A percentile compares a stretch with the other conserved stretches of the same genome.
phyloP scores from a whole-genome alignment of 495 filamentous ascomycete genomes.

The Penicillium tannophilum region DNA sequence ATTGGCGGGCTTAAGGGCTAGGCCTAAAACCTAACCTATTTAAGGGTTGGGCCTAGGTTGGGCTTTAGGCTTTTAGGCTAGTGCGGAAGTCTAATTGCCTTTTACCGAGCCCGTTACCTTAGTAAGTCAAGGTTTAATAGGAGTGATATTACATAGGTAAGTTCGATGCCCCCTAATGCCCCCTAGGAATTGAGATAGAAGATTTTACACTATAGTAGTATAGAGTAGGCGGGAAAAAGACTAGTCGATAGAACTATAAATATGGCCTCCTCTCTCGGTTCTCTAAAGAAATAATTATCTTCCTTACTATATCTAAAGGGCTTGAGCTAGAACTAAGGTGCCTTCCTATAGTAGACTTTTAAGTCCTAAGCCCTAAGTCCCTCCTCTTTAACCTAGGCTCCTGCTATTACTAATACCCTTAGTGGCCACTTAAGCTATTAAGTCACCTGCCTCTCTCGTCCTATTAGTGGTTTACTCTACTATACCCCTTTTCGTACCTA shows the following conservation, averaged over 20 bases:
- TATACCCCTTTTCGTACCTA: not conserved
- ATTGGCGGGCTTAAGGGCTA: too few relatives aligned
- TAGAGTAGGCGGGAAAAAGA: not conserved
- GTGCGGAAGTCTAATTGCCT: too few relatives aligned
- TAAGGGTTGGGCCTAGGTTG: too few relatives aligned
- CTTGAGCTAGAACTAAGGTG: not conserved
- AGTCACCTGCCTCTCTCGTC: not conserved
- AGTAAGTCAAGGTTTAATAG: slow-evolving; percentile 1
- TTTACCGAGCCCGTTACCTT: too few relatives aligned
- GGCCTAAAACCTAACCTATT: too few relatives aligned
- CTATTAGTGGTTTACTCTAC: not conserved
- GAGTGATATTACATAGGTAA: slow-evolving; percentile 1
- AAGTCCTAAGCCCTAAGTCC: too few relatives aligned
- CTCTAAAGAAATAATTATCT: slow-evolving; percentile 1
- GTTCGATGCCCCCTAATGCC: slow-evolving; percentile 1
- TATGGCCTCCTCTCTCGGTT: slow-evolving; percentile 3
- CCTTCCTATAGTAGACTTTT: slow-evolving; percentile 1
- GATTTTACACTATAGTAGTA: not conserved
- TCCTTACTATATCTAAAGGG: not conserved
- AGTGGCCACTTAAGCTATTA: not conserved
- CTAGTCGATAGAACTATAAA: not conserved
- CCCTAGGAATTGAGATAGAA: not conserved
- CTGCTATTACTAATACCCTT: not conserved
- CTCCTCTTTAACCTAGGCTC: not conserved
- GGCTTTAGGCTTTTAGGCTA: too few relatives aligned